Evolutionary conservation across 139 green algal species (phyloP).

Genomic region (Marvania coccoides): DNA sequence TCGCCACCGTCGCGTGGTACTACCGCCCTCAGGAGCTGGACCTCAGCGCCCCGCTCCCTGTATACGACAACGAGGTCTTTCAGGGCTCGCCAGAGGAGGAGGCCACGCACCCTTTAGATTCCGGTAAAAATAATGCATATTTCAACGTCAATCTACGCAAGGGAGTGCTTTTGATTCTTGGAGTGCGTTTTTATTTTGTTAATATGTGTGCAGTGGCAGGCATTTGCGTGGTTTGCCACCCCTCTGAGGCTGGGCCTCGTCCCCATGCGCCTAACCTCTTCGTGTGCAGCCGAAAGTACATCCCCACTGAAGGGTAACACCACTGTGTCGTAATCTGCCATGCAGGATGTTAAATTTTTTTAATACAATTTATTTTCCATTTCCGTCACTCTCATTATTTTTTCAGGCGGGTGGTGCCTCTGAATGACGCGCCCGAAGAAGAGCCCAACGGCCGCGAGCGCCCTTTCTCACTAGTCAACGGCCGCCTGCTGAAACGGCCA

Average conservation of each 20-base stretch:
- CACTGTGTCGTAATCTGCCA: not conserved
- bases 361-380: not conserved
- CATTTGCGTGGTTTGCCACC: no score
- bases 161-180: no score
- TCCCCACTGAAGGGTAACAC: constrained; percentile 4
- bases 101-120: constrained; percentile 9
- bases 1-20: constrained; percentile 11
- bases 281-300: constrained; percentile 26
- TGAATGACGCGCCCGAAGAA: not conserved
- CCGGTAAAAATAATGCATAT: no score
- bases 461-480: not conserved
- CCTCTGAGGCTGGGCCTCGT: no score
- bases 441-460: not conserved
- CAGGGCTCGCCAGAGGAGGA: constrained; percentile 7
- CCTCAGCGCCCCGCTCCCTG: not conserved
- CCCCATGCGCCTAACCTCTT: constrained; percentile 11
- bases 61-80: constrained; percentile 19
- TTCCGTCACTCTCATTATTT: no score
- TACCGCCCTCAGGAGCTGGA: constrained; percentile 21
- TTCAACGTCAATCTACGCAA: no score
- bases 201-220: no score
- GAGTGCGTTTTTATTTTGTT: no score
- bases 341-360: not conserved
- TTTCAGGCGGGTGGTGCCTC: constrained; percentile 10
- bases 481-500: not conserved